These are phyloP conservation scores for Pseudomicrostroma phylloplanum DNA, from an alignment of 1,284 basidiomycete genomes.

Conservation along the genomic window DNA sequence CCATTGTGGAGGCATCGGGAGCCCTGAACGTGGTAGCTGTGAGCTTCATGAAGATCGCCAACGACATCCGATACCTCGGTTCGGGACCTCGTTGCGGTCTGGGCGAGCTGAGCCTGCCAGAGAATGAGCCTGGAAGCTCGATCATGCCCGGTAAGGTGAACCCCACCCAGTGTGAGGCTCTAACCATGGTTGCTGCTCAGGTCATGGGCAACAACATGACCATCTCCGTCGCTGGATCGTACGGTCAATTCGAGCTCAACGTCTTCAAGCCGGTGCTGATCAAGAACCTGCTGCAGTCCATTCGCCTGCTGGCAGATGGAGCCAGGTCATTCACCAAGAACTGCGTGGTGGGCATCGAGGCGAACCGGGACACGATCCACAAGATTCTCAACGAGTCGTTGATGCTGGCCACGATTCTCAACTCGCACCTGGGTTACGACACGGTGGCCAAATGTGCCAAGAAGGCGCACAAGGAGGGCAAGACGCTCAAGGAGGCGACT, in stretches of 20 bases:
- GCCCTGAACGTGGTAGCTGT: constrained; percentile 90
- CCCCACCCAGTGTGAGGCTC: constrained; percentile 96
- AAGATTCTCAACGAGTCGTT: constrained; percentile 73
- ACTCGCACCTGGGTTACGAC: constrained; percentile 87
- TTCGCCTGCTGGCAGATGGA: constrained; percentile 88
- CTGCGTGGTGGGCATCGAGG: constrained; percentile 91
- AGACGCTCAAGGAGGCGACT: constrained; percentile 89
- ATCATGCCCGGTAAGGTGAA: constrained; percentile 99
- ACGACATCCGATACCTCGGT: constrained; percentile 95
- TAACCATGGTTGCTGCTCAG: constrained; percentile 95
- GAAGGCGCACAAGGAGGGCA: constrained; percentile 97
- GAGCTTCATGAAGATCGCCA: constrained; percentile 98
- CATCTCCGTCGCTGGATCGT: constrained; percentile 85
- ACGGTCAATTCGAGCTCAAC: constrained; percentile 97
- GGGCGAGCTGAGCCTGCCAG: constrained; percentile 86
- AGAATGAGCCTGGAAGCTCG: constrained; percentile 98
- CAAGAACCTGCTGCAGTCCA: constrained; percentile 93
- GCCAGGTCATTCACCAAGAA: constrained; percentile 75
- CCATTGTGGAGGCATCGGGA: constrained; percentile 92
- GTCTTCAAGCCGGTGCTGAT: constrained; percentile 99
- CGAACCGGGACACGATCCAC: constrained; percentile 88
- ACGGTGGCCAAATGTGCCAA: constrained; percentile 97
- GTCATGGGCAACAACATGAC: constrained; percentile 96
- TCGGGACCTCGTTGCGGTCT: constrained; percentile 96
- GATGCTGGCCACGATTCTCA: constrained; percentile 95